Evolutionary conservation across 805 yeast genomes (phyloP), one percentile per base, ranked within the genome.

Genomic region (Zygotorulaspora florentina): DNA sequence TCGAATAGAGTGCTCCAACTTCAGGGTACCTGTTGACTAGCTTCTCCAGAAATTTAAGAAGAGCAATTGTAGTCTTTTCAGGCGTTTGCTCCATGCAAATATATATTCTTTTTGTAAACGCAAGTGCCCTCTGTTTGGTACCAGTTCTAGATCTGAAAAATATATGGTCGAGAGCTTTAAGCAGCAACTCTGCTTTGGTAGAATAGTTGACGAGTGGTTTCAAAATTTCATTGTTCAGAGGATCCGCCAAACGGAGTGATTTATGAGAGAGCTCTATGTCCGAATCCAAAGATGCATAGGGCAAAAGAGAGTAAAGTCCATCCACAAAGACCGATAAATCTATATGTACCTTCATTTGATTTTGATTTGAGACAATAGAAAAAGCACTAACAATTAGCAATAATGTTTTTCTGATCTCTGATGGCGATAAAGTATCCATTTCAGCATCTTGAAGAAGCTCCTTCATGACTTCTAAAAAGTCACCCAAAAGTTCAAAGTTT

Each of bases 401-500:
- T 36, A 91, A 70, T 0, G 87, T 73, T 51, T 88, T 89, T 52
- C 96, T 79, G 31, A 83, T 73, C 53, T 80, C 80, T 41, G 61
- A 63, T 37, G 73, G 57, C 37, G 74, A 68, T 13, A 72, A 64
- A 31, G 77, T 74, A 8, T 74, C 77, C n/a, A 72, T 56, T 15
- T 71, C 73, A 34, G 70, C 66, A 45, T 77, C 86, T 10, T 59
- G 57, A 63, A 88, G 79, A 18, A 90, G 77, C 65, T 93, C 98
- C 54, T 90, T 75, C 64, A 93, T 74, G 7, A 90, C 96, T 61
- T 85, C 95, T 42, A 93, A 72, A 66, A 93, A 81, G 63, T 93
- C 99, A 20, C 98, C 98, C 55, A 93, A 75, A 37, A 93, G 72
- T 54, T 93, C 98, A 46, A 91, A 80, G 61, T 93, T 93, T 18